Evolutionary conservation across 306 rosid genomes (phyloP), one percentile per base, ranked within the genome.

Genomic region (Cucurbita argyrosperma): DNA sequence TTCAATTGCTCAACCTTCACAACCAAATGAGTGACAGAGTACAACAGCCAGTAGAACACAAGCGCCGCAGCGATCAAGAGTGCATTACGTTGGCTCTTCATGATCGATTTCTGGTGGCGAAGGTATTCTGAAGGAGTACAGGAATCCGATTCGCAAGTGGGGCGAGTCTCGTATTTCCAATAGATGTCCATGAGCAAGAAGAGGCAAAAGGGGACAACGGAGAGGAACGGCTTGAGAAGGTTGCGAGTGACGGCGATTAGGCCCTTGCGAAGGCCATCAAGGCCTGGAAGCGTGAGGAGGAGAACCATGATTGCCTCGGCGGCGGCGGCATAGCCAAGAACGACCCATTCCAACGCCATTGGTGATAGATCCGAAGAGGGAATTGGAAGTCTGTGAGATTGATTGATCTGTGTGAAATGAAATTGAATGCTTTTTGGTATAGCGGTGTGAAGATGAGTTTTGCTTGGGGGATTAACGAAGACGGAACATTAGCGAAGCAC

Each of bases 271-370:
- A 95, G 95, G 5, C 86, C 91, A 64, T 91, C 96, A 2, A 95
- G 90, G 49, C 99, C 99, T 0, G 99, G 99, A 73, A 95, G 59
- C 0, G 99, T 95, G 1, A 95, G 88, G n/a, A 95, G 96, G 15
- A 95, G 78, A 12, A 95, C 97, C 99, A 95, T 95, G 74, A 95
- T 74, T 2, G 97, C 99, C 78, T 95, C 99, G 8, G 97, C 97
- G 1, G 81, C 97, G 1, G 99, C 99, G 3, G 96, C 97, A 84
- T 95, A 95, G 0, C 99, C 97, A 4, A 95, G 84, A 52, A 95
- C 96, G 19, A 95, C 93, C 99, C 99, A 95, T 77, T 95, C 99
- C 3, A 95, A 80, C 57, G 99, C 99, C 99, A 95, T 92, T 69
- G 55, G 45, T 66, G 39, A 43, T 19, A 45, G 72, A 66, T 45